phyloP scores from a whole-genome alignment of 2,329 filamentous ascomycete genomes.

The Fusarium aywerte region DNA sequence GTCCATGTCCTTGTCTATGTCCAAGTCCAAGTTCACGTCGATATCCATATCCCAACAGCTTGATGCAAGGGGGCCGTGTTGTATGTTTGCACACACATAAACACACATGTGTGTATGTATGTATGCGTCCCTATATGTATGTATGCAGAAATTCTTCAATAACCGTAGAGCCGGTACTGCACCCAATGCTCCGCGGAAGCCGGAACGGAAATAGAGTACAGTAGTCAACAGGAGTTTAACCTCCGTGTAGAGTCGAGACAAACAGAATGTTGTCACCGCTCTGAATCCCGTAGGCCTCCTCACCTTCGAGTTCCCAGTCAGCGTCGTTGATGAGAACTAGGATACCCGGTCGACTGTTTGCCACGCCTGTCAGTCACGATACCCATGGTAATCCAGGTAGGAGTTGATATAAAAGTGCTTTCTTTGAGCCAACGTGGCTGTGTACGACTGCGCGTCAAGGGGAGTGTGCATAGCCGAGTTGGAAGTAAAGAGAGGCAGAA shows the following conservation, averaged over 20 bases:
- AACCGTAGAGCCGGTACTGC: conserved; percentile 18
- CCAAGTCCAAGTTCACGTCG: background rate
- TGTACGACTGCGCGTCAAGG: conserved; percentile 24
- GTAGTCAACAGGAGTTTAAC: conserved; percentile 60
- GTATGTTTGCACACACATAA: conserved; percentile 8
- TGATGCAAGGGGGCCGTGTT: conserved; percentile 38
- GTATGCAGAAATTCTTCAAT: conserved; percentile 35
- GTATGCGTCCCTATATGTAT: conserved; percentile 8
- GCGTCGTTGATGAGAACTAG: conserved; percentile 97
- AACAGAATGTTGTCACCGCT: conserved; percentile 89
- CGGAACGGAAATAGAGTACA: conserved; percentile 14
- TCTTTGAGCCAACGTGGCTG: conserved; percentile 9
- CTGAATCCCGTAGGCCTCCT: conserved; percentile 88
- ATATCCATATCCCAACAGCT: conserved; percentile 21
- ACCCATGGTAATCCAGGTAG: conserved; percentile 11
- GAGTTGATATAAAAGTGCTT: conserved; percentile 1
- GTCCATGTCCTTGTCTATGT: conserved; percentile 9
- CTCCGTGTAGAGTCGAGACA: conserved; percentile 95
- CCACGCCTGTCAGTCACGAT: conserved; percentile 43
- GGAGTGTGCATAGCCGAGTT: conserved; percentile 37
- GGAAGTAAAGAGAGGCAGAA: conserved; percentile 1
- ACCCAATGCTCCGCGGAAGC: conserved; percentile 19
- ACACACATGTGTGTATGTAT: conserved; percentile 17
- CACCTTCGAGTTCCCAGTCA: conserved; percentile 97
- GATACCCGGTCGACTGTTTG: conserved; percentile 86